Evolutionary conservation across 108 stramenopile genomes (phyloP), one percentile per base, ranked within the genome.

Genomic region (Licmophora abbreviata): DNA sequence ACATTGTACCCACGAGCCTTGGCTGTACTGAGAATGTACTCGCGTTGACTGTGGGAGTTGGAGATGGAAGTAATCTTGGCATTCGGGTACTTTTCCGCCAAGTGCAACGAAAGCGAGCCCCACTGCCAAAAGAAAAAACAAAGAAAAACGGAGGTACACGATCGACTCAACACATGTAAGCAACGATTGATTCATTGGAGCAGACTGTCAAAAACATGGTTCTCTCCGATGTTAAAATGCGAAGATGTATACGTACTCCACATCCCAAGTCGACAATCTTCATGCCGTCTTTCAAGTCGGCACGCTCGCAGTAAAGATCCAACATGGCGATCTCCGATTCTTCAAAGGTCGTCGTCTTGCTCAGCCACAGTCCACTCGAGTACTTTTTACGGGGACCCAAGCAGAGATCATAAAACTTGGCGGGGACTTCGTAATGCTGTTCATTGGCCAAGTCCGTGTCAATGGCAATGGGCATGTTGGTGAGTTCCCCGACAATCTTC

Each of bases 401-500:
- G 51, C 75, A 83, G 32, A 81, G 37, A 46, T 71, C 73, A 62
- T 95, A 99, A 52, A 99, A 94, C 22, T 71, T 72, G 21, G 94
- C 84, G 30, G 87, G 93, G 9, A 99, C 94, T 58, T 99, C 97
- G 61, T 99, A 99, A 68, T 99, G 97, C 66, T 99, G 97, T 24
- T 85, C 79, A 63, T 97, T 97, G 14, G 97, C 95, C 25, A 47
- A 90, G 5, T 78, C 59, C 20, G 91, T 87, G 14, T 75, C 73
- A 59, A 86, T 83, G 29, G 97, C 97, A 58, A 96, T 95, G 48
- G 90, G 71, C 68, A 68, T 74, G 3, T 48, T 51, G 29, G 68
- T 61, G 1, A 87, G 50, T 47, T 79, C 65, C 17, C 56, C 9
- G 15, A 83, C 59, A 51, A 82, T 83, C 5, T 44, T 24, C 56